Evolutionary conservation across 257 asterid species (phyloP), one percentile per base, ranked within the genome.

Genomic region (Petrea volubilis): DNA sequence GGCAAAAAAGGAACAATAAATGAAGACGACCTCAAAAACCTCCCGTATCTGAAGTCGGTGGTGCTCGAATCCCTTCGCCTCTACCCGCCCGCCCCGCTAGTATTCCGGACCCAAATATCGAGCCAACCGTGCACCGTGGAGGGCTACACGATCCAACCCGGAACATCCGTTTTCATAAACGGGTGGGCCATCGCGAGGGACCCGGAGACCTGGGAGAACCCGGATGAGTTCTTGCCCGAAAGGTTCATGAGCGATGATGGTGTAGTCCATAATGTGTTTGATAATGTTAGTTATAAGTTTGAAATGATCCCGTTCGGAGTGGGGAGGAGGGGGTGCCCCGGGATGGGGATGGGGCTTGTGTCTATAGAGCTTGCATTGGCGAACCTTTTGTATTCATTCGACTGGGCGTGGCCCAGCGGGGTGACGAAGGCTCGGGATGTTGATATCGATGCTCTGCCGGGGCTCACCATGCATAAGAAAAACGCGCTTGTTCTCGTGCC

Each of bases 31-130:
- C 6, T 77, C 7, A 34, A 17, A 3, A 74, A 77, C 6, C 73
- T 83, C 1, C 80, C 75, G 0, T 82, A 79, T 64, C 65, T 82
- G 3, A 79, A 77, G 64, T 84, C 87, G 5, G 83, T 83, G 52
- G 68, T 80, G 31, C 31, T 60, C 72, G 87, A 83, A 71, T 15
- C 78, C 0, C 59, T 83, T 1, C 67, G 87, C 56, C 72, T 83
- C 14, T 80, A 79, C 73, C 86, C 86, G 14, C 86, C 86, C 0
- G 86, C 86, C 7, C 86, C 83, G 21, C 66, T 82, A 12, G 2
- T 82, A 13, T 75, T 72, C 57, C 84, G 82, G 3, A 57, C 70
- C 21, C 74, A 68, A 40, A 64, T 53, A 40, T 15, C 8, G 10
- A 10, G 15, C 44, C 28, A 56, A 13, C 12, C 29, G 17, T 68